Conservation (phyloP, 106 monocot species). For the Ottelia alismoides region DNA sequence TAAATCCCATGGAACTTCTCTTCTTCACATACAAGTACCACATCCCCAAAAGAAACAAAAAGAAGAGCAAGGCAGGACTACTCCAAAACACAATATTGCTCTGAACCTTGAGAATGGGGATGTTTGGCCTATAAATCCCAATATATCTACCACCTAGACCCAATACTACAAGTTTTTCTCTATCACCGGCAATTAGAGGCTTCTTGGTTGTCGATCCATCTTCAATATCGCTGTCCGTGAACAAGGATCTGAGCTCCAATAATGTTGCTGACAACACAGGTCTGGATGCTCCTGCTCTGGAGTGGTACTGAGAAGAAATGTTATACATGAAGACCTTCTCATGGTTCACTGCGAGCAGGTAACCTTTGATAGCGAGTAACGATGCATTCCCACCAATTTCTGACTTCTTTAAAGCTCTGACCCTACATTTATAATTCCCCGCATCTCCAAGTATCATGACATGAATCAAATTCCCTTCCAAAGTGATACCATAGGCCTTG, state of each 20-base stretch:
- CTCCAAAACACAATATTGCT: constrained; percentile 78
- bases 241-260: constrained; percentile 54
- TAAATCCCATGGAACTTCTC: constrained; percentile 69
- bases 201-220: constrained; percentile 13
- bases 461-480: constrained; percentile 46
- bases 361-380: constrained; percentile 65
- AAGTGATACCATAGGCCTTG: constrained; percentile 88
- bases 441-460: constrained; percentile 58
- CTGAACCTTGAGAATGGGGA: constrained; percentile 53
- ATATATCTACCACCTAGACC: constrained; percentile 60
- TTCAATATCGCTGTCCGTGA: constrained; percentile 16
- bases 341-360: constrained; percentile 44
- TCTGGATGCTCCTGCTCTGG: constrained; percentile 51
- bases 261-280: constrained; percentile 52
- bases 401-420: constrained; percentile 44
- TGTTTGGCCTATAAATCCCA: constrained; percentile 60
- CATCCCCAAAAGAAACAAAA: constrained; percentile 60
- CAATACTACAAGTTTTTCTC: constrained; percentile 72
- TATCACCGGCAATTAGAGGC: constrained; percentile 57
- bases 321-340: constrained; percentile 71
- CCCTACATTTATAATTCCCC: constrained; percentile 68
- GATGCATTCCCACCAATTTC: constrained; percentile 57
- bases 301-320: constrained; percentile 73
- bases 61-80: constrained; percentile 61
- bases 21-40: constrained; percentile 97